Conservation (phyloP, 345 rosid species). For the Syzygium oleosum region DNA sequence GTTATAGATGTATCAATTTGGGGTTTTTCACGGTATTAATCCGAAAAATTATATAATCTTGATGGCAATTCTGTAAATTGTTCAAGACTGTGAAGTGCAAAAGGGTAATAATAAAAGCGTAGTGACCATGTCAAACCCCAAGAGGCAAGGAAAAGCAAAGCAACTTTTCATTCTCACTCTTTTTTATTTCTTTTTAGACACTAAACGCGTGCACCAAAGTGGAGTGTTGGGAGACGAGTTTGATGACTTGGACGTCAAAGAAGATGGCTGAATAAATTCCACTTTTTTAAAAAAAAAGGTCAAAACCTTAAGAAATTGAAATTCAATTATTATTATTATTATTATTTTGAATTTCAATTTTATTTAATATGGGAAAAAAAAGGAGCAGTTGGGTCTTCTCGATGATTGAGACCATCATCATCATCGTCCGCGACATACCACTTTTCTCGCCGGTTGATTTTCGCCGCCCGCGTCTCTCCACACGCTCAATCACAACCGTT, state of each 20-base stretch:
- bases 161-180: neutral
- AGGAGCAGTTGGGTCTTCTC: neutral
- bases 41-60: neutral
- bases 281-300: neutral
- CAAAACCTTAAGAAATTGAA: neutral
- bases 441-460: neutral
- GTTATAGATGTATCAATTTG: rapidly evolving
- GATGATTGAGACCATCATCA: neutral
- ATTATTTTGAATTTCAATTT: too few relatives aligned
- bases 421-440: neutral
- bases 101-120: neutral
- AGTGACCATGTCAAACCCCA: neutral
- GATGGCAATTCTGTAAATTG: neutral
- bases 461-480: neutral
- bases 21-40: too few relatives aligned
- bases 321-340: neutral
- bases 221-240: neutral
- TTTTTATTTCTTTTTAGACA: neutral
- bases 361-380: neutral
- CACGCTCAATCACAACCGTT: neutral
- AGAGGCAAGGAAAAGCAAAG: neutral
- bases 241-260: neutral
- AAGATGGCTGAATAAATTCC: neutral
- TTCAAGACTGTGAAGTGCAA: neutral
- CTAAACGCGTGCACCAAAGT: neutral